Evolutionary conservation across 257 asterid species (phyloP), one percentile per base, ranked within the genome.

Genomic region (Ilex aquifolium): DNA sequence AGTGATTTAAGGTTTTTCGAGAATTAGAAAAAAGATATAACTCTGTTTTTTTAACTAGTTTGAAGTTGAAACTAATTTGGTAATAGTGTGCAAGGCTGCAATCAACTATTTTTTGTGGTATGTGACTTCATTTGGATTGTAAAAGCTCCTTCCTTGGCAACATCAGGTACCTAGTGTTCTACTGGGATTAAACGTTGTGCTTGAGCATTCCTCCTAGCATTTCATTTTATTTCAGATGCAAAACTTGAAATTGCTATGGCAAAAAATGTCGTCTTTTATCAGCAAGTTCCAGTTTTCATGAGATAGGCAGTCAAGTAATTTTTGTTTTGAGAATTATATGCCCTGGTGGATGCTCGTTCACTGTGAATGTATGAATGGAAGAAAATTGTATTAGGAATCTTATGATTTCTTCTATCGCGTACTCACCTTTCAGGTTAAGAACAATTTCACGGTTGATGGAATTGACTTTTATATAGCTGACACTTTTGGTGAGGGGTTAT

Each of bases 391-490:
- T 15, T 39, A 36, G 54, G 56, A 50, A 56, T 29, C 49, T 61
- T 39, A 68, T 21, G 61, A 21, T 52, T 61, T 68, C 63, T 56
- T 53, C 61, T 55, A 13, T 64, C 9, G 14, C 6, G 6, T 44
- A 56, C 61, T 52, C 62, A 30, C 44, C 68, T 48, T 80, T 68
- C 81, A 93, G 99, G 91, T 74, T 46, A 86, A 85, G 8, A 71
- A 57, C 58, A 90, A 93, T 76, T 65, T 57, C 63, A 86, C 95
- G 7, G 99, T 90, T 15, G 71, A 83, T 70, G 97, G 91, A 60
- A 90, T 93, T 62, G 95, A 90, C 58, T 93, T 75, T 77, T 78
- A 73, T 71, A 77, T 93, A 61, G 70, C 87, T 6, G 95, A 93
- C 65, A 11, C 75, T 67, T 90, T 93, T 76, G 99, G 99, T 5